Evolutionary conservation across 306 rosid genomes (phyloP), one percentile per base, ranked within the genome.

Genomic region (Quercus rubra): DNA sequence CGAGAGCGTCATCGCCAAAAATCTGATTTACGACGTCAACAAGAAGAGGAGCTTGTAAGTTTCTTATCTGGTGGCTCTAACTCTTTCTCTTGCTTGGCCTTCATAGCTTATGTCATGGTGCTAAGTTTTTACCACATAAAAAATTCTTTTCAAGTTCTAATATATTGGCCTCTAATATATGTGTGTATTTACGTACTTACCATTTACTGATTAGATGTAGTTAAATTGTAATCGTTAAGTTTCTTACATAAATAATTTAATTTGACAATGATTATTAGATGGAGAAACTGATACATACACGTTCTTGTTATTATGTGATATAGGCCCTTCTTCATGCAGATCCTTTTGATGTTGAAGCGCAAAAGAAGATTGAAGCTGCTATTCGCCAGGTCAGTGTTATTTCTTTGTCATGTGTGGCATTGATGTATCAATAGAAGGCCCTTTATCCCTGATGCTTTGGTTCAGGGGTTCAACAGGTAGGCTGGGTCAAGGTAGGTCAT

Each of bases 291-390:
- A 55, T 23, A 61, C 59, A 28, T 70, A 49, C 4, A 33, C 49
- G 38, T 78, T 61, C 54, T 18, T 75, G 30, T 51, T 68, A 71
- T 63, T 66, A 10, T 75, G 85, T 79, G 56, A 71, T 30, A 83
- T 78, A 92, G 98, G 99, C 96, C 71, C 97, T 95, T 86, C 98
- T 84, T 71, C 81, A 85, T 89, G 99, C 99, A 30, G 97, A 95
- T 83, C 99, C 98, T 72, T 95, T 91, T 91, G 98, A 95, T 83
- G 91, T 95, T 83, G 98, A 95, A 84, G 96, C 99, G 54, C 99
- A 95, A 82, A 93, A 84, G 90, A 95, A 93, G 89, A 95, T 92
- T 83, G 99, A 95, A 91, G 99, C 99, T 85, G 90, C 98, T 57
- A 92, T 95, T 51, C 98, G 88, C 20, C 99, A 95, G 97, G 99